Evolutionary conservation across 352 stramenopile genomes (phyloP), one percentile per base, ranked within the genome.

Genomic region (Thalassiosira mediterranea): DNA sequence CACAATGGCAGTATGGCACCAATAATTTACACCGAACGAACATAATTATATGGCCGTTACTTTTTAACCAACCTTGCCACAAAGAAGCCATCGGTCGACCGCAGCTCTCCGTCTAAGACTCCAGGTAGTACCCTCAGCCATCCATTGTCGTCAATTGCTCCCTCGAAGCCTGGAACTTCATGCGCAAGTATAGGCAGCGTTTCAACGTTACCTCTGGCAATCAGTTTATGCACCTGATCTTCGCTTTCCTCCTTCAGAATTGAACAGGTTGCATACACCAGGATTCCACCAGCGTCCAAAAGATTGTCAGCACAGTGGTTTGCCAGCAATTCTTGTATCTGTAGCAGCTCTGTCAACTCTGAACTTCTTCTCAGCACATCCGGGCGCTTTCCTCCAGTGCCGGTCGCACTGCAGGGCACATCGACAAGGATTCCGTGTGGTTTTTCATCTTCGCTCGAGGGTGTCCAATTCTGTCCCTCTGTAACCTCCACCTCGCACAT

Each of bases 191-290:
- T 88, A 15, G 81, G 84, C 42, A 91, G 56, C 44, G 76, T 90
- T 64, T 88, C 72, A 21, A 92, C 28, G 29, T 69, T 73, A 23
- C 60, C 73, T 32, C 64, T 66, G 32, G 65, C 67, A 8, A 92
- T 59, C 3, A 92, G 70, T 57, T 76, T 82, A 44, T 85, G 23
- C 26, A 91, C 63, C 67, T 91, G 84, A 44, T 81, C 91, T 84
- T 98, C 96, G 65, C 97, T 96, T 78, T 98, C 96, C 68, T 95
- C 92, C 67, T 95, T 91, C 65, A 98, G 94, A 56, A 98, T 92
- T 1, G 95, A 98, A 67, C 96, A 98, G 26, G 96, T 98, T 42
- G 95, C 97, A 82, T 98, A 98, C 17, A 96, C 94, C 23, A 98
- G 87, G 21, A 97, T 60, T 79, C 96, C 80, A 92, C 95, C 21